These are phyloP conservation scores for Ceratocystis destructans DNA, from an alignment of 2,329 filamentous ascomycete species.

Conservation along the genomic window DNA sequence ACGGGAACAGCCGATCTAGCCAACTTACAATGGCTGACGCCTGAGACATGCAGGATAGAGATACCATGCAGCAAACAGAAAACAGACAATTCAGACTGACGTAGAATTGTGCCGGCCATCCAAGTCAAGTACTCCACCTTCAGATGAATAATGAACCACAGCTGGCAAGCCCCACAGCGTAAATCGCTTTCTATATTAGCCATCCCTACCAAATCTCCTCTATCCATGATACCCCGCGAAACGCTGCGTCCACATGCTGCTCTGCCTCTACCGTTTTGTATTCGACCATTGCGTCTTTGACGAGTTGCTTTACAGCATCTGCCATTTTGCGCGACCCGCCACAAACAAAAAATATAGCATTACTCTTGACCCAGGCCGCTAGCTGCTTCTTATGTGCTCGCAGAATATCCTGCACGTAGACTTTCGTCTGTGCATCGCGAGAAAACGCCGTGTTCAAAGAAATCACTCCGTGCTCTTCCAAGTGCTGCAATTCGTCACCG, in stretches of 20 bases:
- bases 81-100: no score
- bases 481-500: slow-evolving; percentile 52
- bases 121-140: no score
- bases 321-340: slow-evolving; percentile 48
- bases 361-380: slow-evolving; percentile 26
- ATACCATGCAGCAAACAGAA: not conserved
- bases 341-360: slow-evolving; percentile 40
- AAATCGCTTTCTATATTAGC: not conserved
- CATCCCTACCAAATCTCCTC: slow-evolving; percentile 43
- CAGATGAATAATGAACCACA: no score
- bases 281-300: slow-evolving; percentile 36
- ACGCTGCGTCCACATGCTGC: slow-evolving; percentile 29
- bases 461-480: slow-evolving; percentile 22
- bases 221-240: slow-evolving; percentile 34
- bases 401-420: slow-evolving; percentile 31
- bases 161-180: no score
- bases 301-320: slow-evolving; percentile 37
- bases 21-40: not conserved
- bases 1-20: not conserved
- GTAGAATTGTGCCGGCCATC: no score
- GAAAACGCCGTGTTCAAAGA: slow-evolving; percentile 36
- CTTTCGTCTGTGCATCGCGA: slow-evolving; percentile 32
- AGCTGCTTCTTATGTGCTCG: slow-evolving; percentile 27
- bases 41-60: not conserved
- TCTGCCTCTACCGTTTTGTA: slow-evolving; percentile 26